These are phyloP conservation scores for Earliella scabrosa DNA, from an alignment of 1,284 basidiomycete species.

Conservation along the genomic window DNA sequence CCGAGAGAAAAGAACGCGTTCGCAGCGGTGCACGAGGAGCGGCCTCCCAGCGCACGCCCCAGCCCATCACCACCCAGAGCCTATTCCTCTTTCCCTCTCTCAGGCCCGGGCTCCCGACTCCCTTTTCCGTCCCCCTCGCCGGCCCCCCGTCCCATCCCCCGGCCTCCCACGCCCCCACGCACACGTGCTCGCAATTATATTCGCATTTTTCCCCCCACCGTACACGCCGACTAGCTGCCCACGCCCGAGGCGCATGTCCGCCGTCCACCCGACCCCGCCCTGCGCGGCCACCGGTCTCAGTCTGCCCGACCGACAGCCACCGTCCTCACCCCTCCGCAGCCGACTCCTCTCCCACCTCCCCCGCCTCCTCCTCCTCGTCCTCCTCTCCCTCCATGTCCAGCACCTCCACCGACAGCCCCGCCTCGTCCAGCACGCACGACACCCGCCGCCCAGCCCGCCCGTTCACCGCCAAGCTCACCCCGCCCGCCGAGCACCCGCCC, in stretches of 20 bases:
- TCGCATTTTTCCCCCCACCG: not conserved
- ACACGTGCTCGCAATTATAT: not conserved
- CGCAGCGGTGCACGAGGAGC: slow-evolving; percentile 65
- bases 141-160: not conserved
- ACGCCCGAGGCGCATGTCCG: not conserved
- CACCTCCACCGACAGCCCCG: slow-evolving; percentile 66
- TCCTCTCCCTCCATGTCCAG: slow-evolving; percentile 78
- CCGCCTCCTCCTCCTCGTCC: slow-evolving; percentile 45
- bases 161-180: not conserved
- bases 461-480: slow-evolving; percentile 69
- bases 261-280: slow-evolving; percentile 4
- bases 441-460: slow-evolving; percentile 74
- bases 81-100: slow-evolving; percentile 8
- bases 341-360: slow-evolving; percentile 16
- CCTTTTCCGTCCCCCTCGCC: not conserved
- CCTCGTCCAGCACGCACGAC: slow-evolving; percentile 70
- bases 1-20: slow-evolving; percentile 63
- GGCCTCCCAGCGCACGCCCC: not conserved
- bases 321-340: too few species aligned
- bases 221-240: not conserved
- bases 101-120: slow-evolving; percentile 8
- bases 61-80: slow-evolving; percentile 7
- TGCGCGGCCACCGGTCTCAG: slow-evolving; percentile 14
- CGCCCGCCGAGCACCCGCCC: slow-evolving; percentile 52
- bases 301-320: too few species aligned